phyloP scores from a whole-genome alignment of 352 stramenopile genomes.

The Globisporangium iwayamae region DNA sequence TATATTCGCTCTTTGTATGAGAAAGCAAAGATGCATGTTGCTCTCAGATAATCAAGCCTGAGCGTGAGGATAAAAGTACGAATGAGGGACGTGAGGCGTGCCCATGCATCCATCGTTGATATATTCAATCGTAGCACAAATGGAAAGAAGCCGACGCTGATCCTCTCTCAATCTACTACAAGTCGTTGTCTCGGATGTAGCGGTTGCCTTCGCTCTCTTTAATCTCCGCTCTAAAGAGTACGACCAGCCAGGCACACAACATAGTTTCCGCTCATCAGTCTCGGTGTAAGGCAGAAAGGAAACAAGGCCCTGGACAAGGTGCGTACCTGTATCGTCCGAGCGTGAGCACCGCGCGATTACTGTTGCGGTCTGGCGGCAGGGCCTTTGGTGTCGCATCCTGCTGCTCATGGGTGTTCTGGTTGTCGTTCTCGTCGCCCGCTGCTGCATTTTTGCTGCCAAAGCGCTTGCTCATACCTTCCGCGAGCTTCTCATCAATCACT shows the following conservation, averaged over 20 bases:
- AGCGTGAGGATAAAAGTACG: too few species aligned
- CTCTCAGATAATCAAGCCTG: too few species aligned
- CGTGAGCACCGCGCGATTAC: conserved; percentile 69
- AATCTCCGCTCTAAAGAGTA: conserved; percentile 65
- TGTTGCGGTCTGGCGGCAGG: conserved; percentile 47
- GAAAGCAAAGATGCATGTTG: too few species aligned
- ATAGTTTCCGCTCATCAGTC: background rate
- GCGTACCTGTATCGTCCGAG: conserved; percentile 79
- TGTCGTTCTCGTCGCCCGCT: conserved; percentile 25
- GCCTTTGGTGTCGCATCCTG: conserved; percentile 20
- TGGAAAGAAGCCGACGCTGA: background rate
- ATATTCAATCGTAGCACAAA: background rate
- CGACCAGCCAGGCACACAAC: background rate
- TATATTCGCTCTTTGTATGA: background rate
- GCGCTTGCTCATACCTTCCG: conserved; percentile 64
- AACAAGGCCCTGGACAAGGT: background rate
- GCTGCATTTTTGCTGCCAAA: conserved; percentile 46
- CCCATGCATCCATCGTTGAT: background rate
- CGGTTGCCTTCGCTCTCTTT: conserved; percentile 87
- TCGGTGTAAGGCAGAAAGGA: background rate
- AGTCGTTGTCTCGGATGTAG: conserved; percentile 84
- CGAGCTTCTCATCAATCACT: conserved; percentile 83
- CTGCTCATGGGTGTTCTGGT: conserved; percentile 30
- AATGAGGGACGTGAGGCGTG: too few species aligned
- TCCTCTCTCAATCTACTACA: conserved; percentile 27